Percentiles rank a stretch among this genome's conserved stretches.
Evolutionary conservation across 768 basidiomycete genomes (phyloP).

Genomic region (Lentinula sp.): DNA sequence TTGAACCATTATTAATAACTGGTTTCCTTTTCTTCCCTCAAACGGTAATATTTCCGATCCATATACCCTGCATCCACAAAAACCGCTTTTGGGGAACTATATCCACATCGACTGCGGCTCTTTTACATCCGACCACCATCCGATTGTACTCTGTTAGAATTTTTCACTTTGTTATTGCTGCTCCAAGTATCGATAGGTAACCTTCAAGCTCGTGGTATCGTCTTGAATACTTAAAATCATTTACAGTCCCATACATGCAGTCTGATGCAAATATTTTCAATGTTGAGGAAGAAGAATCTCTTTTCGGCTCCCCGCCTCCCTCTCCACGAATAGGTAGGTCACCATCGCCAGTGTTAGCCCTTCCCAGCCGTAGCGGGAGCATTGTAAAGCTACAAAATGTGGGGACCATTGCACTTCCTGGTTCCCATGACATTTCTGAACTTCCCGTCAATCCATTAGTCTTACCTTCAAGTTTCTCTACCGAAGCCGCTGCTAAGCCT

Average conservation of each 20-base stretch:
- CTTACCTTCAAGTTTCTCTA: slow-evolving; percentile 43
- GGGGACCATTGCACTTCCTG: slow-evolving; percentile 98
- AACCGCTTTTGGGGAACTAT: too few relatives aligned
- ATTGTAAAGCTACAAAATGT: slow-evolving; percentile 68
- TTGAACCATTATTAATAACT: too few relatives aligned
- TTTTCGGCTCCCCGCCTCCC: slow-evolving; percentile 79
- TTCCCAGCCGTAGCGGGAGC: slow-evolving; percentile 39
- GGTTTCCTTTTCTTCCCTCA: too few relatives aligned
- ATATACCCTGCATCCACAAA: too few relatives aligned
- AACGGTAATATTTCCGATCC: too few relatives aligned
- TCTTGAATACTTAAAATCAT: not conserved
- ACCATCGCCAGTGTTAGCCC: slow-evolving; percentile 53
- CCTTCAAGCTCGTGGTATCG: too few relatives aligned
- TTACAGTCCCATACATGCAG: not conserved
- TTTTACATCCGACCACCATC: too few relatives aligned
- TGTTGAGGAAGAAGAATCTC: slow-evolving; percentile 59
- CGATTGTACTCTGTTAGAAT: too few relatives aligned
- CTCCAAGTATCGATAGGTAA: not conserved
- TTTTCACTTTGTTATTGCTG: not conserved
- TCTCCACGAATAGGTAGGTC: slow-evolving; percentile 72
- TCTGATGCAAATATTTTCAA: not conserved
- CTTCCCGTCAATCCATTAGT: slow-evolving; percentile 76
- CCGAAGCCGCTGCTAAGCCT: slow-evolving; percentile 26
- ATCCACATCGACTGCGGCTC: too few relatives aligned
- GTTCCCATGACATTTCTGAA: slow-evolving; percentile 88